Conservation (phyloP, 371 early-diverging fungal genomes). For the Mucor plumbeus region DNA sequence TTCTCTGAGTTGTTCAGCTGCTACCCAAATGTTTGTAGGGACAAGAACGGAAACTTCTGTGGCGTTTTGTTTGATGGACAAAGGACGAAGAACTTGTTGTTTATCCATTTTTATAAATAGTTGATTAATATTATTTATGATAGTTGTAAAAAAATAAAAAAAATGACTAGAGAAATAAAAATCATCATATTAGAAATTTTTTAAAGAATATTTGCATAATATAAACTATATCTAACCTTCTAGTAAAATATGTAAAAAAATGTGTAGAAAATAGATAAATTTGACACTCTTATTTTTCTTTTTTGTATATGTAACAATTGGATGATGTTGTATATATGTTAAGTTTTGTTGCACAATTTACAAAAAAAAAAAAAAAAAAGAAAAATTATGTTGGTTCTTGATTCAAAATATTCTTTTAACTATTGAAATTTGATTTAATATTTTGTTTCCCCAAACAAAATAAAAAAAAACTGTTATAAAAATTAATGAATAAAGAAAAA, state of each 20-base stretch:
- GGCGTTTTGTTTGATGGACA: conserved; percentile 80
- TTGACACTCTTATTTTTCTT: conserved; percentile 2
- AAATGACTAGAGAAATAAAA: conserved; percentile 1
- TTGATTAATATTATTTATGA: conserved; percentile 13
- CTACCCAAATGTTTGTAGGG: conserved; percentile 86
- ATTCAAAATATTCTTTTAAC: conserved; percentile 11
- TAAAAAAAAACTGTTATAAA: conserved; percentile 7
- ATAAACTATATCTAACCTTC: background rate
- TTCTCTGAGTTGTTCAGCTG: conserved; percentile 89
- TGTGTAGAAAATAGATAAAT: background rate
- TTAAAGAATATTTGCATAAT: background rate
- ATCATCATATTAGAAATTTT: background rate
- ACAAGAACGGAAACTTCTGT: conserved; percentile 85
- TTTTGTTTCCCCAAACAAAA: conserved; percentile 32
- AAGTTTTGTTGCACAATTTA: conserved; percentile 20
- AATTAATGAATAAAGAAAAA: conserved; percentile 12
- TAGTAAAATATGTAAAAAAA: conserved; percentile 11
- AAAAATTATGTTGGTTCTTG: no score
- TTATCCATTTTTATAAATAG: conserved; percentile 26
- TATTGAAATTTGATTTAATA: conserved; percentile 8
- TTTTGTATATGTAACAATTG: conserved; percentile 21
- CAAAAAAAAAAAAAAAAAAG: conserved; percentile 16
- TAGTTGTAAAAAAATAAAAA: background rate
- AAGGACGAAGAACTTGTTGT: conserved; percentile 72
- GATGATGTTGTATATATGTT: conserved; percentile 24